phyloP scores from a whole-genome alignment of 352 stramenopile genomes.

The Blastocystis sp. region DNA sequence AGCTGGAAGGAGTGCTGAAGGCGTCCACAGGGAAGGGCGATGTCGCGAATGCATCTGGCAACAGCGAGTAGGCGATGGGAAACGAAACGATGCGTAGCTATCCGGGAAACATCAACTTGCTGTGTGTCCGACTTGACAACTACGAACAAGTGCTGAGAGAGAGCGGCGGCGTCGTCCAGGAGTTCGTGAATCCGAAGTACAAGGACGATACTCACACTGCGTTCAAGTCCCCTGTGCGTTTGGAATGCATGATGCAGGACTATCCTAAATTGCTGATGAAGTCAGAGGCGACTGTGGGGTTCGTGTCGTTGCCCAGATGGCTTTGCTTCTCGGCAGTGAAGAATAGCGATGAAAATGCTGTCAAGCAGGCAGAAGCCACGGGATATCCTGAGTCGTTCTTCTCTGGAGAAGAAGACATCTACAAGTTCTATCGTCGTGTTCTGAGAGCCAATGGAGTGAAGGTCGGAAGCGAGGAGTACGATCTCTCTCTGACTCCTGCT shows the following conservation, averaged over 20 bases:
- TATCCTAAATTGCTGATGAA: constrained; percentile 74
- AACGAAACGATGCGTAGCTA: constrained; percentile 46
- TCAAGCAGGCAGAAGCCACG: constrained; percentile 58
- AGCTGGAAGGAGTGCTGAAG: constrained; percentile 82
- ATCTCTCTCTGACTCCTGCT: constrained; percentile 57
- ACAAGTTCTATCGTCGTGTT: constrained; percentile 60
- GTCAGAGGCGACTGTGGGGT: constrained; percentile 73
- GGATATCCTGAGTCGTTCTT: constrained; percentile 64
- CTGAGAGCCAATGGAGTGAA: constrained; percentile 52
- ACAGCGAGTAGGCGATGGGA: constrained; percentile 37
- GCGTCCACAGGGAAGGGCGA: constrained; percentile 70
- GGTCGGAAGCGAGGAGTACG: constrained; percentile 59
- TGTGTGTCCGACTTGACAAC: constrained; percentile 74
- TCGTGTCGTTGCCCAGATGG: constrained; percentile 73
- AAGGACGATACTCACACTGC: constrained; percentile 73
- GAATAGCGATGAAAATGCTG: constrained; percentile 64
- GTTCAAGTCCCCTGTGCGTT: constrained; percentile 83
- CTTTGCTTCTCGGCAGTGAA: constrained; percentile 73
- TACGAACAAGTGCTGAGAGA: constrained; percentile 71
- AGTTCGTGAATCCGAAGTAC: constrained; percentile 91
- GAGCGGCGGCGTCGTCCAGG: constrained; percentile 74
- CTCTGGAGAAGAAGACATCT: constrained; percentile 63
- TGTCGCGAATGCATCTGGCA: constrained; percentile 70
- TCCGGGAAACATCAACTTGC: constrained; percentile 83
- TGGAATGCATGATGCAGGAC: constrained; percentile 91